Conservation (phyloP, 345 rosid species). For the Theobroma cacao region DNA sequence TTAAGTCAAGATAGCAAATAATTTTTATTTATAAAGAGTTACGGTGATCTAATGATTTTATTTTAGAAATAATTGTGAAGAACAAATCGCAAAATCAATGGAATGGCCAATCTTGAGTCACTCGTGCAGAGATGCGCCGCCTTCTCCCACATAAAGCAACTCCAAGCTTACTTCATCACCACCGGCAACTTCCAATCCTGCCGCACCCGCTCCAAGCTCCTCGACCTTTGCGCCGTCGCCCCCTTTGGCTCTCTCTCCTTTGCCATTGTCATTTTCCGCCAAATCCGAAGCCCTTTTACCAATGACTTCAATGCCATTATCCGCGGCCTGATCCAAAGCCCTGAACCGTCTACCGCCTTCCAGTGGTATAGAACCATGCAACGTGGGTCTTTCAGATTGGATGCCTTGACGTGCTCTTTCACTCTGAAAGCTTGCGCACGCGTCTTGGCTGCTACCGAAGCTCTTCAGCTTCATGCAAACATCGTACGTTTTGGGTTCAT, state of each 20-base stretch:
- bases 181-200: conserved; percentile 48
- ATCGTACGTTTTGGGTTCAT: conserved; percentile 47
- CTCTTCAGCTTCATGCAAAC: conserved; percentile 60
- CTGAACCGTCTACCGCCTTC: conserved; percentile 52
- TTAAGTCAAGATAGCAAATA: too few relatives aligned
- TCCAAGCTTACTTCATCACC: conserved; percentile 64
- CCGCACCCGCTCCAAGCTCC: conserved; percentile 62
- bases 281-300: conserved; percentile 52
- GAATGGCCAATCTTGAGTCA: conserved; percentile 42
- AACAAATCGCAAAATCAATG: background rate
- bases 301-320: conserved; percentile 88
- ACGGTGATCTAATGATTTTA: too few relatives aligned
- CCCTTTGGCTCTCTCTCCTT: conserved; percentile 51
- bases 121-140: conserved; percentile 42
- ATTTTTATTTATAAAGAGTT: too few relatives aligned
- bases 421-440: conserved; percentile 81
- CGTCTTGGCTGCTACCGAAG: conserved; percentile 42
- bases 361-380: conserved; percentile 56
- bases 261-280: conserved; percentile 49
- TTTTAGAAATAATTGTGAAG: too few relatives aligned
- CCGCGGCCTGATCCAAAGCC: conserved; percentile 61
- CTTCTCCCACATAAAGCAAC: conserved; percentile 53
- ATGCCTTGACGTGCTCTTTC: conserved; percentile 85
- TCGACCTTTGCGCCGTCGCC: conserved; percentile 70
- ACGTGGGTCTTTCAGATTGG: conserved; percentile 38